Evolutionary conservation across 2,329 filamentous ascomycete species (phyloP).

Genomic region (Paraconiothyrium sp.): DNA sequence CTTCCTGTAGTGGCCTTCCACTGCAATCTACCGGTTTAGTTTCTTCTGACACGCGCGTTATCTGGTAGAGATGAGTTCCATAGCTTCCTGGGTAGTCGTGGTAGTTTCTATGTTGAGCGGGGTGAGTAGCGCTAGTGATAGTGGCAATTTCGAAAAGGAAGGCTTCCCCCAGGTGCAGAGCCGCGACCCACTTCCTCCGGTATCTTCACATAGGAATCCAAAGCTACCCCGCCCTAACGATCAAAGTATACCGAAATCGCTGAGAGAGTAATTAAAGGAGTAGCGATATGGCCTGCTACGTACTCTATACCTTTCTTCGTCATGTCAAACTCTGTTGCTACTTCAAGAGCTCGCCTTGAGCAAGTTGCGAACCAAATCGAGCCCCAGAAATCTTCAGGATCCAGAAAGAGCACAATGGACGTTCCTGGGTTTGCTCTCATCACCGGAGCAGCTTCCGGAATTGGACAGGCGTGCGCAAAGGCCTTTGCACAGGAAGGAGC

Average conservation of each 20-base stretch:
- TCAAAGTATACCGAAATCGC: not conserved
- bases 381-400: not conserved
- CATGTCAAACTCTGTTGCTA: not conserved
- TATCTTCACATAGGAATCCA: not conserved
- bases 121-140: not conserved
- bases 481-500: slow-evolving; percentile 32
- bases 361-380: not conserved
- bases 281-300: not conserved
- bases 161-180: not conserved
- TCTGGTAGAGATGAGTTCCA: too few relatives aligned
- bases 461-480: slow-evolving; percentile 29
- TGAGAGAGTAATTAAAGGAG: not conserved
- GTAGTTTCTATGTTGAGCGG: too few relatives aligned
- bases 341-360: slow-evolving; percentile 2
- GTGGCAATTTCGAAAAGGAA: slow-evolving; percentile 7
- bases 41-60: too few relatives aligned
- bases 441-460: slow-evolving; percentile 33
- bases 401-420: slow-evolving; percentile 25
- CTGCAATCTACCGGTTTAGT: too few relatives aligned
- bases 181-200: not conserved
- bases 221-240: not conserved
- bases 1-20: too few relatives aligned
- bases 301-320: not conserved
- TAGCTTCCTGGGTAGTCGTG: too few relatives aligned
- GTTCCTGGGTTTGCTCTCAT: slow-evolving; percentile 35